Base-by-base conservation (phyloP, 768 basidiomycete genomes). In the Termitomyces sp. region DNA sequence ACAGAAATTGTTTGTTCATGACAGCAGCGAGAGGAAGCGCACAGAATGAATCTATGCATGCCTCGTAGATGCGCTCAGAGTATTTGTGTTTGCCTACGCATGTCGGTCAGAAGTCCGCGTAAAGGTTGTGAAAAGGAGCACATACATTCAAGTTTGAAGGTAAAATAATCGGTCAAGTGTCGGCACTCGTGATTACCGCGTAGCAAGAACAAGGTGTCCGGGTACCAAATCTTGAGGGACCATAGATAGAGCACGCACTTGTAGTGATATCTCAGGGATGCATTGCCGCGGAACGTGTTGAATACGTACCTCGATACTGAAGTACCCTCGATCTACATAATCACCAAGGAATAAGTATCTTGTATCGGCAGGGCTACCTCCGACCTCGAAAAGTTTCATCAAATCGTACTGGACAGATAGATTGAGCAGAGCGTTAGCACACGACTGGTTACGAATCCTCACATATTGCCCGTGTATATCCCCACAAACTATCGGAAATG, bases 391-490 rank as follows among this genome's bases (percentile, higher is more conserved):
- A 41, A 95, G 76, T 73, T 95, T 94, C 93, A 95, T 95, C 62
- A 95, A 74, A 71, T 95, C 93, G 63, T 90, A 95, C 90, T 94
- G 58, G 41, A 51, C 46, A 47, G 19, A 48, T n/a, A 53, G 46
- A 28, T 53, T 43, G 46, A 58, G 52, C 48, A 59, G 35, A 35
- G 38, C 11, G 37, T 37, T 11, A 34, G 42, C 24, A 41, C 26
- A 22, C 44, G 48, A 22, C 34, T 28, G 24, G 45, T 28, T 28
- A 41, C 22, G 28, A 63, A 46, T 48, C 75, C 90, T 69, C 64
- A 97, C 96, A 74, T 99, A 99, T 91, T 99, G 96, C 0, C 96
- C 96, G 64, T 98, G 96, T 45, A 98, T 97, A 74, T 98, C 96
- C 46, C 96, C 97, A 70, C 96, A 98, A 37, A 94, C 93, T 93